These are phyloP conservation scores for Spongospora subterranea DNA, from an alignment of 208 protist genomes.

Conservation along the genomic window DNA sequence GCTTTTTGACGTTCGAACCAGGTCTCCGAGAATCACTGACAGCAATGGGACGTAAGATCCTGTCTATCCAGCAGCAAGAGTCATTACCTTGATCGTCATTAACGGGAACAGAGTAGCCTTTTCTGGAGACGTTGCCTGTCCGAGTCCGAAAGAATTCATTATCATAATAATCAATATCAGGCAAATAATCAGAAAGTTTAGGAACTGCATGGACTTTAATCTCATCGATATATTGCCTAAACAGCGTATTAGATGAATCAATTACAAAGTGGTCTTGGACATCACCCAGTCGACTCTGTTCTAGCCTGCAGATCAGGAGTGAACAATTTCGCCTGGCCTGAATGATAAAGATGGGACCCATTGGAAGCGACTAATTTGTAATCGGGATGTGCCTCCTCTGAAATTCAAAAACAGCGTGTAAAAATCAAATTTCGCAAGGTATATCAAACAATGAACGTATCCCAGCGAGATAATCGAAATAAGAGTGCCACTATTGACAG, in stretches of 20 bases:
- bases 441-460: too few relatives aligned
- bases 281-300: not conserved
- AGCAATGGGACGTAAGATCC: not conserved
- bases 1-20: constrained; percentile 17
- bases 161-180: constrained; percentile 41
- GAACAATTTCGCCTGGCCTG: constrained; percentile 44
- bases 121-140: constrained; percentile 4
- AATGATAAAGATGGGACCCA: constrained; percentile 37
- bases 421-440: too few relatives aligned
- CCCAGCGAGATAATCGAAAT: not conserved
- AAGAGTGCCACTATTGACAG: not conserved
- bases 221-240: constrained; percentile 22
- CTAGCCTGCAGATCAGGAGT: not conserved
- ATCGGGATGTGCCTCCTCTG: constrained; percentile 25
- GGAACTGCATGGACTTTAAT: constrained; percentile 2
- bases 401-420: too few relatives aligned
- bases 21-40: constrained; percentile 18
- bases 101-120: constrained; percentile 21
- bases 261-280: not conserved
- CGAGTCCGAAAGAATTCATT: constrained; percentile 46
- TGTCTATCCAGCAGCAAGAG: not conserved
- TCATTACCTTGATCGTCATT: constrained; percentile 18
- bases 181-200: constrained; percentile 22
- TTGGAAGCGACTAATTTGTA: not conserved
- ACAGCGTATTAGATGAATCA: not conserved